These are phyloP conservation scores for Wallemia ichthyophaga DNA, from an alignment of 1,284 basidiomycete species.

Conservation along the genomic window DNA sequence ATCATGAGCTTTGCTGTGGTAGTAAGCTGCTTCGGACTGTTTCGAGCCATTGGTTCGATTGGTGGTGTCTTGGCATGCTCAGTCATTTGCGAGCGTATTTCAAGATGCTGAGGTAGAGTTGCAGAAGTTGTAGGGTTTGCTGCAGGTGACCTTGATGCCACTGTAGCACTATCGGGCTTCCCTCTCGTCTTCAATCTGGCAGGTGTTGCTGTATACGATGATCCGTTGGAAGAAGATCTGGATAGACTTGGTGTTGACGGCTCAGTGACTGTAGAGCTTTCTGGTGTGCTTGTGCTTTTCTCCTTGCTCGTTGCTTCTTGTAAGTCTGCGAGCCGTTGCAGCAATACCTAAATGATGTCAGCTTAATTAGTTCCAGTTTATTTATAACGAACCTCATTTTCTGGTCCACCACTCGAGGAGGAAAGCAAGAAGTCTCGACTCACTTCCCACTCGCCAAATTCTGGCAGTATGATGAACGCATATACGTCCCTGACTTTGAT, in stretches of 20 bases:
- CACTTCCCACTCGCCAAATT: not conserved
- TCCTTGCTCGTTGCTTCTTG: not conserved
- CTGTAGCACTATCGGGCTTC: not conserved
- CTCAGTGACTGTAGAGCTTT: not conserved
- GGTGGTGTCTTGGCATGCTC: not conserved
- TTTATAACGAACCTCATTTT: not conserved
- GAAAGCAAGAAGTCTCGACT: not conserved
- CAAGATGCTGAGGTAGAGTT: not conserved
- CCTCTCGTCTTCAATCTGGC: not conserved
- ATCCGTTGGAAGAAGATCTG: not conserved
- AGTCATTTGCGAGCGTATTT: not conserved
- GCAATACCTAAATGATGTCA: not conserved
- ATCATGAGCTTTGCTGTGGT: not conserved
- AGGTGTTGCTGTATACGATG: not conserved
- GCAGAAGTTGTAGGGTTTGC: not conserved
- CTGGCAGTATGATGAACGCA: not conserved
- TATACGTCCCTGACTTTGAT: not conserved
- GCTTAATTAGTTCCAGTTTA: not conserved
- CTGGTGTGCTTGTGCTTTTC: not conserved
- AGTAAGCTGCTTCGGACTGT: not conserved
- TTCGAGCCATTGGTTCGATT: not conserved
- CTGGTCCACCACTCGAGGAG: not conserved
- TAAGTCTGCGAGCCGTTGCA: not conserved
- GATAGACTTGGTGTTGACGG: not conserved
- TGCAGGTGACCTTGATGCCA: not conserved